These are phyloP conservation scores for Eucalyptus leucophloia DNA, from an alignment of 345 rosid genomes.

Conservation along the genomic window DNA sequence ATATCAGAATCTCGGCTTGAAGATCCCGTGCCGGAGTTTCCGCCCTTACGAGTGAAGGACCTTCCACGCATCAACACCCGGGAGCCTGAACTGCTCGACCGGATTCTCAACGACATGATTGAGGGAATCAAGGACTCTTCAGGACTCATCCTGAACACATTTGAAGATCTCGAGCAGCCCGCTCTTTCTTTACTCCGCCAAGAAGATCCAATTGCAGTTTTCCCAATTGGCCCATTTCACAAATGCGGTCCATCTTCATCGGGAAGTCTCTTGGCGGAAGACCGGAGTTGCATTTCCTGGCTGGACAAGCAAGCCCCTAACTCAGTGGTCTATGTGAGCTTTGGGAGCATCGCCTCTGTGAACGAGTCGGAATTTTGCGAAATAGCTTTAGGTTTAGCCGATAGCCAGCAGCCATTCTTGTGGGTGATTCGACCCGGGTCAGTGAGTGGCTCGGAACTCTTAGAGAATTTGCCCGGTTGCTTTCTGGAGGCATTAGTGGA, in stretches of 20 bases:
- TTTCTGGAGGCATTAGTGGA: conserved; percentile 6
- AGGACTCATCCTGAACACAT: conserved; percentile 44
- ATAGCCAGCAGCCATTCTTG: conserved; percentile 32
- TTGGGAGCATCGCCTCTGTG: conserved; percentile 41
- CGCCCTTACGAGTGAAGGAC: conserved; percentile 33
- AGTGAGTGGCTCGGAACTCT: neutral
- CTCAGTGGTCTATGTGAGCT: conserved; percentile 47
- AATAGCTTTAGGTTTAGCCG: conserved; percentile 46
- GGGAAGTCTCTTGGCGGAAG: conserved; percentile 12
- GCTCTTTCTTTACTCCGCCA: conserved; percentile 1
- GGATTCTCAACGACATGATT: neutral
- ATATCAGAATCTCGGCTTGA: conserved; percentile 19
- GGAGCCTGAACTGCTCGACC: neutral
- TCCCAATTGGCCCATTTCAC: conserved; percentile 42
- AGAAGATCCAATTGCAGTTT: conserved; percentile 14
- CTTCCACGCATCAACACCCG: neutral
- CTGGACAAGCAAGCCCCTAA: conserved; percentile 25
- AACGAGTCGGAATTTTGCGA: conserved; percentile 22
- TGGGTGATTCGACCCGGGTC: conserved; percentile 54
- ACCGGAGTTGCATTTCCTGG: conserved; percentile 30
- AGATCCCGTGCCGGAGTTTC: conserved; percentile 19
- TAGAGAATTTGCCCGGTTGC: neutral
- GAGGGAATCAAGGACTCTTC: conserved; percentile 15
- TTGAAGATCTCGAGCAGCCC: conserved; percentile 30
- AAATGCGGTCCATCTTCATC: conserved; percentile 8